Evolutionary conservation across 805 yeast species (phyloP), one percentile per base, ranked within the genome.

Genomic region (Lipomyces anomalus): DNA sequence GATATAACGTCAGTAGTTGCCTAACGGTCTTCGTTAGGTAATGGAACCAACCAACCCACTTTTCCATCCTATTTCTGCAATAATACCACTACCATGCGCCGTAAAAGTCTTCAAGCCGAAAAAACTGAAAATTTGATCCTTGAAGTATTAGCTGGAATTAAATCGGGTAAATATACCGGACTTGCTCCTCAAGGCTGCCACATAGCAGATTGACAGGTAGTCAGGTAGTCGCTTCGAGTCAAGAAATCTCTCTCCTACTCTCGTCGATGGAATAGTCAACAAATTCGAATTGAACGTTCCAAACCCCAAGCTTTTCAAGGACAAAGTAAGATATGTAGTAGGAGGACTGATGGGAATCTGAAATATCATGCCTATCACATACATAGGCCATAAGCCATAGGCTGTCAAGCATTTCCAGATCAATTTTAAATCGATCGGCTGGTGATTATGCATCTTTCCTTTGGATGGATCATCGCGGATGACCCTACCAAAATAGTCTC

Each of bases 381-480:
- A 77, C 35, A 78, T 62, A n/a, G 82, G 82, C 75, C 80, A 70
- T 48, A 79, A 52, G 57, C 77, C 75, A 53, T 67, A 73, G 57
- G 79, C 83, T 0, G 56, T 36, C 4, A 77, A 30, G 1, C 76
- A 67, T 22, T 63, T 55, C 52, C 63, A 58, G 7, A 79, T 50
- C 64, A 70, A 71, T 38, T 58, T 67, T 4, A 63, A 46, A 2
- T 70, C 58, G 11, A 79, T 59, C 4, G 80, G 77, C 53, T 74
- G 73, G 55, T 82, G 69, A 55, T 80, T 80, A 59, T 77, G 70
- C 82, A 78, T 78, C 46, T 74, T 81, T 16, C 84, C 83, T 64
- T 74, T 74, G 2, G 71, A 57, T 9, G 84, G 84, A 57, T 80
- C 85, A 59, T 80, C 83, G 52, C 84, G 66, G 33, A 80, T 62